Conservation (phyloP, 148 eudicot genomes). For the Fagopyrum homotropicum region DNA sequence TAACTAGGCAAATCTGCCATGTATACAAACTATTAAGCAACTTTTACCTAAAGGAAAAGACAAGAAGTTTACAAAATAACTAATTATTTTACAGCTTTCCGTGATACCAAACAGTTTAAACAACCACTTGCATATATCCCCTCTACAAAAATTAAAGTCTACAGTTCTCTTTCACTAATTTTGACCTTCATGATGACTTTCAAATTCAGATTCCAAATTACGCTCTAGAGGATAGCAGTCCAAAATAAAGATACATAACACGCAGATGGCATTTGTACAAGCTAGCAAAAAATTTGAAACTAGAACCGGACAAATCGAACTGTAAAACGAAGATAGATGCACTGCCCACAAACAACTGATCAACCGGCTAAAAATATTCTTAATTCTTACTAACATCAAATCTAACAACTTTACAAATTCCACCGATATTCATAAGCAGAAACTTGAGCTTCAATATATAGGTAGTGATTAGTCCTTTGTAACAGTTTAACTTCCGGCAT, state of each 20-base stretch:
- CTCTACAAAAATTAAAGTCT: neutral
- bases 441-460: neutral
- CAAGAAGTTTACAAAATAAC: neutral
- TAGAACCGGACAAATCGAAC: neutral
- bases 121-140: neutral
- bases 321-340: neutral
- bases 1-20: neutral
- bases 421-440: neutral
- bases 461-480: neutral
- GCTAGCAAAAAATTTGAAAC: neutral
- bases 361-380: neutral
- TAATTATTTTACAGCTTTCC: neutral
- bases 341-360: neutral
- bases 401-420: neutral
- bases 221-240: neutral
- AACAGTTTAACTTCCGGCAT: slow-evolving; percentile 3
- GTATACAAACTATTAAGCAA: neutral
- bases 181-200: neutral
- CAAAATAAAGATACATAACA: neutral
- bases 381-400: neutral
- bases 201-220: neutral
- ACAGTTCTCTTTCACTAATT: neutral
- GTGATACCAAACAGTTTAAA: neutral
- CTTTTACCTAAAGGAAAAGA: neutral
- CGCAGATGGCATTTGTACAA: neutral